Conservation (phyloP, 768 basidiomycete genomes). For the Pleurotus citrinopileatus region DNA sequence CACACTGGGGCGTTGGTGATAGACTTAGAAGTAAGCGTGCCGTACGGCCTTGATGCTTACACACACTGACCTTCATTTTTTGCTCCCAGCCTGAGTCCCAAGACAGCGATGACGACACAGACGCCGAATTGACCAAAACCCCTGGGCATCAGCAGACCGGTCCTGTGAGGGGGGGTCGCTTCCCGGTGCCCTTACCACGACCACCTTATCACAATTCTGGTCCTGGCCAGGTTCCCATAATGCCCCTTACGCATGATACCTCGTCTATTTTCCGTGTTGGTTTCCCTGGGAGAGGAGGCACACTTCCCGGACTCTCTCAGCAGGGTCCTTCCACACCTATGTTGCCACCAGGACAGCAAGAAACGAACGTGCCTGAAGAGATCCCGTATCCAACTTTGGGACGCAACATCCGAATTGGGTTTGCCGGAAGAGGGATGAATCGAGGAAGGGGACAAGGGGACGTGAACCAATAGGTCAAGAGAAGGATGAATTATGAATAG, state of each 20-base stretch:
- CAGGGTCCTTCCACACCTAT: slow-evolving; percentile 9
- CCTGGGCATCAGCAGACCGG: slow-evolving; percentile 15
- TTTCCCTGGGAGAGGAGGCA: slow-evolving; percentile 12
- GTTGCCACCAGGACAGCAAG: slow-evolving; percentile 1
- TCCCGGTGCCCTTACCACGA: slow-evolving; percentile 10
- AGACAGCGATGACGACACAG: slow-evolving; percentile 34
- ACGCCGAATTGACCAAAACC: slow-evolving; percentile 25
- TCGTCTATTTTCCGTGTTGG: slow-evolving; percentile 11
- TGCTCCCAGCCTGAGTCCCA: slow-evolving; percentile 28
- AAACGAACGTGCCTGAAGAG: slow-evolving; percentile 27
- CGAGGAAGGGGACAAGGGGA: slow-evolving; percentile 20
- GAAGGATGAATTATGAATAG: too few relatives aligned
- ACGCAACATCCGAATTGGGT: slow-evolving; percentile 52
- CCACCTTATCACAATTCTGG: slow-evolving; percentile 9
- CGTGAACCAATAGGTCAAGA: background rate
- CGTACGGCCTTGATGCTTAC: slow-evolving; percentile 7
- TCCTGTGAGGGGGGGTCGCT: slow-evolving; percentile 11
- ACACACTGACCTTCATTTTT: slow-evolving; percentile 10
- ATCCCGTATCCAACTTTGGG: slow-evolving; percentile 21
- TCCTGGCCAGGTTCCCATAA: slow-evolving; percentile 13
- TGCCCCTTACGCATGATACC: slow-evolving; percentile 7
- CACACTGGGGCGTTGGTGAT: slow-evolving; percentile 89
- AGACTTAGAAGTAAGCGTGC: slow-evolving; percentile 64
- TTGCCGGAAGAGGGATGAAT: slow-evolving; percentile 50
- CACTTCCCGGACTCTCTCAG: background rate